Base-by-base conservation (phyloP, 306 rosid genomes). In the Gleditsia sinensis region DNA sequence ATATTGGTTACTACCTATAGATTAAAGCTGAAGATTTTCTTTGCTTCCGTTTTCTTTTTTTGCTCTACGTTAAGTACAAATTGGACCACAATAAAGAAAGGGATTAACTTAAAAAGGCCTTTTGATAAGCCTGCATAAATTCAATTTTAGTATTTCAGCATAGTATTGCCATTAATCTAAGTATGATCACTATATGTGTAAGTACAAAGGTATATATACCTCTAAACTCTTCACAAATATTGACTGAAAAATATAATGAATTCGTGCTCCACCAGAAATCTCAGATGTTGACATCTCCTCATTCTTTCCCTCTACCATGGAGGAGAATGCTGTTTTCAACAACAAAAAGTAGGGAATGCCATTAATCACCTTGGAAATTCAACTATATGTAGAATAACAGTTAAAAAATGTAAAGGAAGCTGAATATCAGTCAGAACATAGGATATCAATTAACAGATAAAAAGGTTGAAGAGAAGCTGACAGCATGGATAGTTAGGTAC, bases 241-340 rank as follows among this genome's bases (percentile, higher is more conserved):
- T 65, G 92, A 86, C 46, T 94, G 99, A 80, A 94, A 94, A 68
- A 94, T 94, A 71, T 92, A 94, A 78, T 90, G 97, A 77, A 94
- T 94, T 74, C 99, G 85, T 11, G 99, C 96, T 69, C 97, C 99
- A 37, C 97, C 99, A 23, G 89, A 90, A 51, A 94, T 85, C 85
- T 90, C 96, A 67, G 88, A 83, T 58, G 99, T 94, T 36, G 96
- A 86, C 93, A 92, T 90, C 77, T 88, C 96, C 84, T 87, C 93
- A 62, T 90, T 94, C 81, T 86, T 94, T 64, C 99, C 99, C 74
- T 94, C 97, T 21, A 94, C 88, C 85, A 90, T 90, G 45, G 99
- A 87, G 76, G 95, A 86, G 84, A 94, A 94, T 69, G 96, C 97
- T 94, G 85, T 86, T 81, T 74, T 61, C 51, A 79, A 69, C 54